Evolutionary conservation across 2,329 filamentous ascomycete species (phyloP).

Genomic region (Aspergillus sp.): DNA sequence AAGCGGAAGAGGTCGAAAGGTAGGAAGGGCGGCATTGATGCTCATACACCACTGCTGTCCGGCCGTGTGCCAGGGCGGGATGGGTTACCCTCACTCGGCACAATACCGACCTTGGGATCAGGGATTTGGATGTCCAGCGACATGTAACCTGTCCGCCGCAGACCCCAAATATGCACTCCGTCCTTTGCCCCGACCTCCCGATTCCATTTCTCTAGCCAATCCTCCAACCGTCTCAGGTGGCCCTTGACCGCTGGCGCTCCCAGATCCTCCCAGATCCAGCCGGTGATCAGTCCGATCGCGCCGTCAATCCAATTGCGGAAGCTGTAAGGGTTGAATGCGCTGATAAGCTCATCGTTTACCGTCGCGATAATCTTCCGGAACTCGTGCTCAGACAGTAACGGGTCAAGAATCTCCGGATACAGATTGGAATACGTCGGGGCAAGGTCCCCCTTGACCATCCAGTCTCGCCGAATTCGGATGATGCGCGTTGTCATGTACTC

Average conservation of each 20-base stretch:
- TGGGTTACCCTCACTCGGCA: slow-evolving; percentile 35
- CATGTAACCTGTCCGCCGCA: slow-evolving; percentile 85
- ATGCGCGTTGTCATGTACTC: slow-evolving; percentile 79
- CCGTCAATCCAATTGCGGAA: slow-evolving; percentile 77
- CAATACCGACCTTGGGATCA: slow-evolving; percentile 49
- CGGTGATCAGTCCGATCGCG: slow-evolving; percentile 75
- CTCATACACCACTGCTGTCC: slow-evolving; percentile 30
- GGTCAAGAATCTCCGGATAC: slow-evolving; percentile 93
- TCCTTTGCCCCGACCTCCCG: slow-evolving; percentile 57
- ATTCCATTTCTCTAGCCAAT: slow-evolving; percentile 88
- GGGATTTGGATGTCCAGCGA: slow-evolving; percentile 56
- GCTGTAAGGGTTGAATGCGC: slow-evolving; percentile 77
- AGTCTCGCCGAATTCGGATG: slow-evolving; percentile 88
- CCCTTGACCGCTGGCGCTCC: slow-evolving; percentile 75
- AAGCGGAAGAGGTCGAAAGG: slow-evolving; percentile 15
- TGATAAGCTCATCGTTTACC: slow-evolving; percentile 73
- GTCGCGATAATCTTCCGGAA: slow-evolving; percentile 80
- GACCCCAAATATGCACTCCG: slow-evolving; percentile 71
- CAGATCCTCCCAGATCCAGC: slow-evolving; percentile 93
- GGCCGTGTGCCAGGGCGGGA: slow-evolving; percentile 38
- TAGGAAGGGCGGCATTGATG: background rate
- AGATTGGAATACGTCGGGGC: slow-evolving; percentile 92
- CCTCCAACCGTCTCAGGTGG: slow-evolving; percentile 68
- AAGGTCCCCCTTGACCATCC: slow-evolving; percentile 84
- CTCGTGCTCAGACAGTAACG: slow-evolving; percentile 78